Conservation (phyloP, 441 rosid genomes). For the Omphalea diandra region DNA sequence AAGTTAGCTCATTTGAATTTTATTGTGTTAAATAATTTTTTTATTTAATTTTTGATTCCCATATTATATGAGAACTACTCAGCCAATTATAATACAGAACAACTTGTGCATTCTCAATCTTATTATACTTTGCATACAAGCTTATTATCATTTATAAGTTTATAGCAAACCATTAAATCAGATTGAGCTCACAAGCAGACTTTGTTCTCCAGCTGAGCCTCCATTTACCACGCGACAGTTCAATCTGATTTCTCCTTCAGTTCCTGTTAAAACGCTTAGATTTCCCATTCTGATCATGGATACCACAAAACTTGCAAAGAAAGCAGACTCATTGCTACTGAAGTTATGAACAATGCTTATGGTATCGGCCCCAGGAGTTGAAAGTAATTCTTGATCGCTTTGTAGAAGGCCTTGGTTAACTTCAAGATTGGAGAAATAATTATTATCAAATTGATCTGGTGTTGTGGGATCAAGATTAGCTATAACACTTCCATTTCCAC, state of each 20-base stretch:
- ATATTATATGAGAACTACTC: too few relatives aligned
- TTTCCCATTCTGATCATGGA: constrained; percentile 67
- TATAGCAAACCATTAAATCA: not conserved
- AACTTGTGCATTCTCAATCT: too few relatives aligned
- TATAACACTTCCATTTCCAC: constrained; percentile 37
- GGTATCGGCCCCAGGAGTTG: constrained; percentile 39
- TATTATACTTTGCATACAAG: not conserved
- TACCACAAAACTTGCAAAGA: constrained; percentile 41
- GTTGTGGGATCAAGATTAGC: constrained; percentile 49
- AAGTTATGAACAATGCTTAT: constrained; percentile 38
- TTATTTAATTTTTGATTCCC: too few relatives aligned
- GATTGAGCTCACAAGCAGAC: constrained; percentile 13
- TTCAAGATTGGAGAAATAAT: constrained; percentile 54
- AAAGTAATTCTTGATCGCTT: constrained; percentile 35
- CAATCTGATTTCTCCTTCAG: constrained; percentile 46
- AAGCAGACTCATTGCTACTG: constrained; percentile 26
- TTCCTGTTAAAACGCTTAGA: constrained; percentile 43
- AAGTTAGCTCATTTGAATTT: too few relatives aligned
- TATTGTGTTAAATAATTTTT: too few relatives aligned
- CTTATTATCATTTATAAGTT: not conserved
- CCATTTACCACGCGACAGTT: constrained; percentile 49
- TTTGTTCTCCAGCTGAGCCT: not conserved
- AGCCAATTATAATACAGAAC: too few relatives aligned
- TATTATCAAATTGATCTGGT: constrained; percentile 47
- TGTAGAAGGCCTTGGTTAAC: constrained; percentile 42